phyloP scores from a whole-genome alignment of 1,139 yeast species.

The Hansenula lynferdii region DNA sequence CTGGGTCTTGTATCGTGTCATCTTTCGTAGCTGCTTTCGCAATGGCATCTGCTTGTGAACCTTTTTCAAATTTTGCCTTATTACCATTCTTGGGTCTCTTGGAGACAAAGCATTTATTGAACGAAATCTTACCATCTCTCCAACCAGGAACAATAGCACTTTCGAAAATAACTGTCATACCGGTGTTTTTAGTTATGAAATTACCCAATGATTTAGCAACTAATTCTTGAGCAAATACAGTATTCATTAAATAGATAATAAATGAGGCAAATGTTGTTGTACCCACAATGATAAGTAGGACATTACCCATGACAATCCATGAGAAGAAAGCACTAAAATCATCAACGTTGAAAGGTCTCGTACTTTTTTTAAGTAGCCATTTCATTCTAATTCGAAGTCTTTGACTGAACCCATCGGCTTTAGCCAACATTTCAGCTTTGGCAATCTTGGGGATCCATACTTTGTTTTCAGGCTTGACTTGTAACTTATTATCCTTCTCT shows the following conservation, averaged over 20 bases:
- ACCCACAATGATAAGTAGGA: constrained; percentile 69
- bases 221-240: constrained; percentile 86
- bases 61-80: constrained; percentile 46
- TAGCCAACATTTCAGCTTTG: constrained; percentile 16
- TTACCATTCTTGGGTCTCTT: constrained; percentile 61
- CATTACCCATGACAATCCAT: constrained; percentile 87
- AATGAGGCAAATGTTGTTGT: constrained; percentile 88
- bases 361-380: constrained; percentile 63
- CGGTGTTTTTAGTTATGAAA: constrained; percentile 76
- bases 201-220: constrained; percentile 82
- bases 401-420: constrained; percentile 19
- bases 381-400: constrained; percentile 54
- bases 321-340: constrained; percentile 87
- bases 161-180: constrained; percentile 85
- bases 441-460: constrained; percentile 9
- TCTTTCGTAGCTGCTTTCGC: constrained; percentile 36
- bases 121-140: constrained; percentile 82
- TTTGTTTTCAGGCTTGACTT: not conserved
- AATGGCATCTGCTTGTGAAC: constrained; percentile 68
- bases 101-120: constrained; percentile 82
- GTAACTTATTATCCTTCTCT: not conserved
- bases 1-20: constrained; percentile 24
- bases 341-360: constrained; percentile 78
- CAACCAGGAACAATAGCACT: constrained; percentile 94
- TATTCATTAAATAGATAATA: constrained; percentile 71